phyloP scores from a whole-genome alignment of 306 rosid species.

The Prunus kanzakura region DNA sequence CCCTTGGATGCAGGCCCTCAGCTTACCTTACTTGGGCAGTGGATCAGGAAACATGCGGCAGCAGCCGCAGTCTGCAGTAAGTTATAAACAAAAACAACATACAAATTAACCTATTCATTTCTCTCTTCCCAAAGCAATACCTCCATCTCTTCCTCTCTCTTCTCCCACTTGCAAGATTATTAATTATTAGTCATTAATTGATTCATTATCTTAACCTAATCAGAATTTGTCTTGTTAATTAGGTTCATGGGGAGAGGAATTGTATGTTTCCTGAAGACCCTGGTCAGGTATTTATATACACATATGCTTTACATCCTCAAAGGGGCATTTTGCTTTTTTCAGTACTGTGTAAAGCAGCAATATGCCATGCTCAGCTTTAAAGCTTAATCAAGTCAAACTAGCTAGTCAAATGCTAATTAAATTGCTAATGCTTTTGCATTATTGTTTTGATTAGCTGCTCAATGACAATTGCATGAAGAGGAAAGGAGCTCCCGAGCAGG shows the following conservation, averaged over 20 bases:
- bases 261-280: constrained; percentile 93
- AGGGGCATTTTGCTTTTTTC: neutral
- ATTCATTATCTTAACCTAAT: constrained; percentile 36
- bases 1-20: constrained; percentile 71
- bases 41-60: constrained; percentile 63
- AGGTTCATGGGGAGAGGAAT: constrained; percentile 91
- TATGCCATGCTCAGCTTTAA: neutral
- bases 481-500: constrained; percentile 57
- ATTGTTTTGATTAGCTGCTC: constrained; percentile 46
- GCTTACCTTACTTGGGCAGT: constrained; percentile 84
- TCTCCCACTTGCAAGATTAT: constrained; percentile 26
- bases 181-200: constrained; percentile 42
- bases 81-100: constrained; percentile 25
- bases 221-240: constrained; percentile 27
- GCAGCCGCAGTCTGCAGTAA: constrained; percentile 56
- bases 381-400: neutral
- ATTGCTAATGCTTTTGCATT: constrained; percentile 18
- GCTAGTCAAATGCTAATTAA: neutral
- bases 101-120: constrained; percentile 1
- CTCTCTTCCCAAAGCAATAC: constrained; percentile 44
- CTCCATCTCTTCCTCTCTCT: constrained; percentile 20
- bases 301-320: neutral
- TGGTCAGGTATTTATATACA: constrained; percentile 68
- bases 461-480: constrained; percentile 78
- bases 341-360: neutral